Evolutionary conservation across 176 grass and related monocot genomes (phyloP).

Genomic region (Urochloa ruziziensis): DNA sequence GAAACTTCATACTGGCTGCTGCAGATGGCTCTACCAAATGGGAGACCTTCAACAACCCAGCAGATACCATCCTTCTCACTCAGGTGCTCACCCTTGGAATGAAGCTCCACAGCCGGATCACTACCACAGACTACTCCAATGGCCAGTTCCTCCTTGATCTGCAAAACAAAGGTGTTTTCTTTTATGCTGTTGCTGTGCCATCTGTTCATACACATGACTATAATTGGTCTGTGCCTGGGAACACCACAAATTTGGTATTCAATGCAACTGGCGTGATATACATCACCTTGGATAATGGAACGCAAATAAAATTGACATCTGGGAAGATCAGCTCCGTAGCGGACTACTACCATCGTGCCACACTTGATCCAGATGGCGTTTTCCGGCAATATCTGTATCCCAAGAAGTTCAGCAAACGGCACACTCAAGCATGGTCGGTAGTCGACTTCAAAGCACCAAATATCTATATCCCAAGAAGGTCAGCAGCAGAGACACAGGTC

Average conservation of each 20-base stretch:
- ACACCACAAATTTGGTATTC: conserved; percentile 37
- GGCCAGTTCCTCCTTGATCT: conserved; percentile 35
- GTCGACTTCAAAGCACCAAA: neutral
- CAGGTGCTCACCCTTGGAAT: conserved; percentile 14
- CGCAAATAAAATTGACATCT: neutral
- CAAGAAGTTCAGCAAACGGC: neutral
- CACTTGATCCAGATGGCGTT: conserved; percentile 47
- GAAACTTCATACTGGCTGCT: conserved; percentile 44
- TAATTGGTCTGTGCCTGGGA: conserved; percentile 24
- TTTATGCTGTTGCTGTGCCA: conserved; percentile 3
- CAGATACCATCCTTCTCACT: conserved; percentile 54
- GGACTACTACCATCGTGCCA: conserved; percentile 53
- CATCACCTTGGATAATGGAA: neutral
- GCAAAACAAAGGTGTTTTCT: conserved; percentile 19
- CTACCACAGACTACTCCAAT: conserved; percentile 33
- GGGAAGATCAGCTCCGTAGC: neutral
- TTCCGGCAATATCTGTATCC: conserved; percentile 52
- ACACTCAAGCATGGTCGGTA: conserved; percentile 2
- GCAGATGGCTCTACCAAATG: conserved; percentile 14
- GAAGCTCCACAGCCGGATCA: conserved; percentile 29
- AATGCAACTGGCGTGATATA: conserved; percentile 33
- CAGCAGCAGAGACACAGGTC: too few species aligned
- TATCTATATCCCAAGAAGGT: conserved; percentile 9
- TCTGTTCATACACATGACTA: neutral
- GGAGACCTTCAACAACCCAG: conserved; percentile 40